These are phyloP conservation scores for Sugiyamaella smithiae DNA, from an alignment of 805 yeast species.

Conservation along the genomic window DNA sequence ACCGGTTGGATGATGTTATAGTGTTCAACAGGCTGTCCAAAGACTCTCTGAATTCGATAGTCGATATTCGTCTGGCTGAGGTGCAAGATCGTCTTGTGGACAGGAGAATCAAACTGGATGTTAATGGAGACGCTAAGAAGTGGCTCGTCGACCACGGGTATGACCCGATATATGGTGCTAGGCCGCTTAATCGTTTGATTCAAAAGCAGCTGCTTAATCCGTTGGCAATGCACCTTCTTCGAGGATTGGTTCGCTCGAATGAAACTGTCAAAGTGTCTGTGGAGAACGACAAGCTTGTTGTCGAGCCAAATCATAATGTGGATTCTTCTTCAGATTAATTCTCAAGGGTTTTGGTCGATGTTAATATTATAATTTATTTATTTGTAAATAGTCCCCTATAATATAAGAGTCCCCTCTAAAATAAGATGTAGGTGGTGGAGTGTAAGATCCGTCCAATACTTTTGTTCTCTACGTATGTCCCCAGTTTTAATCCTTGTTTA, in stretches of 20 bases:
- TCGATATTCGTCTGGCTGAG: conserved; percentile 79
- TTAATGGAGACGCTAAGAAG: conserved; percentile 63
- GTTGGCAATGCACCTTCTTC: conserved; percentile 72
- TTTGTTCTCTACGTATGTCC: too few species aligned
- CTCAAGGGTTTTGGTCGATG: background rate
- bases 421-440: too few species aligned
- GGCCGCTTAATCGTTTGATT: conserved; percentile 89
- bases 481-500: too few species aligned
- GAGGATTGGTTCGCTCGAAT: conserved; percentile 66
- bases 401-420: too few species aligned
- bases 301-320: conserved; percentile 44
- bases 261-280: conserved; percentile 55
- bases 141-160: conserved; percentile 86
- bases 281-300: conserved; percentile 42
- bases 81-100: conserved; percentile 74
- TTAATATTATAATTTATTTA: too few species aligned
- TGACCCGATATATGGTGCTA: conserved; percentile 90
- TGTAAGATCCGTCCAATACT: too few species aligned
- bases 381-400: background rate
- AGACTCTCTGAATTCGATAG: conserved; percentile 68
- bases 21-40: conserved; percentile 89
- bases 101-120: conserved; percentile 62
- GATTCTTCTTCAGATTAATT: background rate
- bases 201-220: conserved; percentile 86
- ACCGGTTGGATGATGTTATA: conserved; percentile 89